Evolutionary conservation across 2,329 filamentous ascomycete genomes (phyloP).

Genomic region (Amauroascus niger): DNA sequence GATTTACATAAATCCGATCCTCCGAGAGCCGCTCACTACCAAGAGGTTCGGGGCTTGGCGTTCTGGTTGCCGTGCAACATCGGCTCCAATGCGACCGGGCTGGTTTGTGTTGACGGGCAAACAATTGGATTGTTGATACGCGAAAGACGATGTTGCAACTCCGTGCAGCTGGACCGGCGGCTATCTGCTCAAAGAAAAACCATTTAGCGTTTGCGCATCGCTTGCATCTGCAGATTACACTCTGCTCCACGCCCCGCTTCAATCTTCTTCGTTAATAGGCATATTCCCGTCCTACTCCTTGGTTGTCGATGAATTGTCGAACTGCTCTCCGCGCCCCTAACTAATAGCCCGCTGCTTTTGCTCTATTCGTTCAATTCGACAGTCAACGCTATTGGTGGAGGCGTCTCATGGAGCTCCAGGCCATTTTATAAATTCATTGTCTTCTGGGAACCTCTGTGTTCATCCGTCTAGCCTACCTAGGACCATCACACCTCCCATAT

Average conservation of each 20-base stretch:
- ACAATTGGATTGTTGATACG: slow-evolving; percentile 6
- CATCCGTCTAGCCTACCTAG: too few relatives aligned
- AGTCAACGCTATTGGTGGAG: neutral
- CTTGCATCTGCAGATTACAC: neutral
- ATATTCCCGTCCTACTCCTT: neutral
- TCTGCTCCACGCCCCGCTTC: slow-evolving; percentile 3
- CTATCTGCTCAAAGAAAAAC: neutral
- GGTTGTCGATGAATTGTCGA: neutral
- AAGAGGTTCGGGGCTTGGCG: slow-evolving; percentile 6
- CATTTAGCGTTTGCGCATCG: neutral
- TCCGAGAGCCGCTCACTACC: neutral
- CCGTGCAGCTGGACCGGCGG: neutral
- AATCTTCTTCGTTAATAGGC: too few relatives aligned
- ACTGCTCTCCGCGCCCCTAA: too few relatives aligned
- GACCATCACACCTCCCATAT: neutral
- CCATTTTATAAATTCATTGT: too few relatives aligned
- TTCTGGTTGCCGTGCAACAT: slow-evolving; percentile 10
- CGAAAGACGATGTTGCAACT: neutral
- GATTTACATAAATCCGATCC: neutral
- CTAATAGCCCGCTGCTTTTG: neutral
- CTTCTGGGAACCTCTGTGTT: too few relatives aligned
- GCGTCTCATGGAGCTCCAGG: neutral
- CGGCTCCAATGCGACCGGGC: too few relatives aligned
- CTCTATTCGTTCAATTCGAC: neutral
- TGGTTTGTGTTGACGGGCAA: slow-evolving; percentile 11